A percentile compares a stretch with the other conserved stretches of the same genome.
These are phyloP conservation scores for Geotrichum ghanense DNA, from an alignment of 805 yeast species.

Conservation along the genomic window DNA sequence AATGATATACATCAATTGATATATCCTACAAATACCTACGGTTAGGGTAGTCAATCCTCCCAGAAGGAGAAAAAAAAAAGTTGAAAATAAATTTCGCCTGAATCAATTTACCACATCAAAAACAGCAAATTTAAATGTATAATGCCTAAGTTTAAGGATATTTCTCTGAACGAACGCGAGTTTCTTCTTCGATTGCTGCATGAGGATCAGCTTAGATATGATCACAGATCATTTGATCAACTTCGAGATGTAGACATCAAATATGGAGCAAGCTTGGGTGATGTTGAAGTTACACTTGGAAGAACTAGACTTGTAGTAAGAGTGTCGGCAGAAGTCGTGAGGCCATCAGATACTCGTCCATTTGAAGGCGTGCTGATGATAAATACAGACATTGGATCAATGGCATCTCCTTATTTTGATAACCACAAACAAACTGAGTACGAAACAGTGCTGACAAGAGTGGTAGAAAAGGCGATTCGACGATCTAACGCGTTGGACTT, in stretches of 20 bases:
- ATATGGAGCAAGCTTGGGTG: conserved; percentile 58
- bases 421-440: conserved; percentile 61
- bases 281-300: conserved; percentile 69
- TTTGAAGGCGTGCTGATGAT: conserved; percentile 85
- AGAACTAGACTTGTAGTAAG: conserved; percentile 59
- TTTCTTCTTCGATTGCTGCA: conserved; percentile 51
- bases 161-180: conserved; percentile 50
- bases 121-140: not conserved
- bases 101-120: too few species aligned
- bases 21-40: too few species aligned
- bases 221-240: conserved; percentile 55
- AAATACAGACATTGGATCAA: conserved; percentile 75
- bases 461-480: conserved; percentile 85
- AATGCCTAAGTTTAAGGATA: conserved; percentile 53
- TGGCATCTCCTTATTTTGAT: conserved; percentile 83
- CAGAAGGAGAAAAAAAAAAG: not conserved
- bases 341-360: conserved; percentile 84
- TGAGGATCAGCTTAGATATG: conserved; percentile 49
- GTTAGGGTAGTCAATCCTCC: conserved; percentile 1
- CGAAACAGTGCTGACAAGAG: conserved; percentile 67
- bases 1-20: too few species aligned
- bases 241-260: conserved; percentile 54
- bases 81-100: not conserved
- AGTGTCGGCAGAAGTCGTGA: conserved; percentile 62
- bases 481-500: conserved; percentile 85